Base-by-base conservation (phyloP, 192 early-diverging fungal genomes). In the Lobosporangium transversale region DNA sequence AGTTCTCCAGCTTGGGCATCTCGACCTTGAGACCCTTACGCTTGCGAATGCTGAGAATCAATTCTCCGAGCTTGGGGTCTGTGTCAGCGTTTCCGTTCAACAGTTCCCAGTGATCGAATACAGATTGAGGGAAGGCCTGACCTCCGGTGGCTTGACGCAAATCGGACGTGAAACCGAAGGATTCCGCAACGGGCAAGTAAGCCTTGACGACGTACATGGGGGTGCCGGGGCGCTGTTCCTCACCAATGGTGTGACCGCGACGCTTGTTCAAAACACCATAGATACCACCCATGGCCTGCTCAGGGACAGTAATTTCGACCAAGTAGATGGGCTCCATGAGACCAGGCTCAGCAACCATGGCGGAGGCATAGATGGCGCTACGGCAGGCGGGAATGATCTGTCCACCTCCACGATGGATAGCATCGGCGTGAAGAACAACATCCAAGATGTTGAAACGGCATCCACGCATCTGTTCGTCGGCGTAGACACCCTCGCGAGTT, bases 361-460 rank as follows among this genome's bases (percentile, higher is more conserved):
- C 70, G 58, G 97, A 86, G 51, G 96, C 96, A 83, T 95, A 97
- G 71, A 90, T 81, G 66, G 92, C 96, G 87, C 94, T 94, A 86
- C 97, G 94, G 87, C 86, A 87, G 36, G 97, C 94, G 43, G 94
- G 94, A 82, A 95, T 95, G 66, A 99, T 89, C 84, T 99, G 97
- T 81, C 95, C 95, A 73, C 93, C 96, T 86, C 97, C 97, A 86
- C 97, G 92, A 87, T 98, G 97, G 85, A 98, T 97, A 79, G 97
- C 91, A 90, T 98, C 97, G 82, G 95, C 94, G 82, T 98, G 95
- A 24, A 98, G 87, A 15, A 90, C 86, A 26, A 97, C 96, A 91
- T 98, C 97, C 48, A 94, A 76, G 75, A 98, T 92, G 90, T 97
- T 99, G 92, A 98, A 97, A 78, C 96, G 94, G 86, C 89, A 86